A percentile compares a stretch with the other conserved stretches of the same genome.
Evolutionary conservation across 768 basidiomycete genomes (phyloP).

Genomic region (Boletus edulis): DNA sequence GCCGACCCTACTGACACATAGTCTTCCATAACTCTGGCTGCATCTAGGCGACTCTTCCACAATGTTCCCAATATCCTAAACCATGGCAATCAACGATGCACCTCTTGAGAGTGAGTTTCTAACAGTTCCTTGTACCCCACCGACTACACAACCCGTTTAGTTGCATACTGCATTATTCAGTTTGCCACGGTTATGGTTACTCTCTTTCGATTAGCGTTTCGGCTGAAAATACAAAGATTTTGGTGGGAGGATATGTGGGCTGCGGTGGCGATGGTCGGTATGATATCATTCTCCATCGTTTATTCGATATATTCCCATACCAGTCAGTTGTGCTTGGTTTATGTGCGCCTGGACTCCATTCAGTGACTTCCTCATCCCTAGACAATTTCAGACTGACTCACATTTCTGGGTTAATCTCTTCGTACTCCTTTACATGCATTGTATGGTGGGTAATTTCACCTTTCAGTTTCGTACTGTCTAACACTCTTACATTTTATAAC

Average conservation of each 20-base stretch:
- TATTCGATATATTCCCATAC: not conserved
- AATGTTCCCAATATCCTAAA: not conserved
- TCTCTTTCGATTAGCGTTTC: constrained; percentile 9
- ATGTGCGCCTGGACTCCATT: not conserved
- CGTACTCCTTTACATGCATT: not conserved
- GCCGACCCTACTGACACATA: not conserved
- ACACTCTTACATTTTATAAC: not conserved
- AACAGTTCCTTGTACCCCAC: not conserved
- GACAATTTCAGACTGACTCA: not conserved
- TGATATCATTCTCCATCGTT: not conserved
- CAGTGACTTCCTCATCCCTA: not conserved
- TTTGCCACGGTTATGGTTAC: constrained; percentile 1
- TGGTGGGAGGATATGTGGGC: constrained; percentile 26
- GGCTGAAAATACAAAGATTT: constrained; percentile 11
- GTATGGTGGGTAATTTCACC: not conserved
- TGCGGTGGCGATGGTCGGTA: not conserved
- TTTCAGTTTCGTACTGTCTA: not conserved
- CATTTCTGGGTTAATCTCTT: not conserved
- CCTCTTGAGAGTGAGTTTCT: not conserved
- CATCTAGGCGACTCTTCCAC: not conserved
- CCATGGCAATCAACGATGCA: not conserved
- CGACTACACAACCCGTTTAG: not conserved
- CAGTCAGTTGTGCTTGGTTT: not conserved
- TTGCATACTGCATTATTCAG: not conserved
- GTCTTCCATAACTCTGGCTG: not conserved